A percentile compares a stretch with the other conserved stretches of the same genome.
phyloP scores from a whole-genome alignment of 176 grass and related monocot species.

The Musa schizocarpa region DNA sequence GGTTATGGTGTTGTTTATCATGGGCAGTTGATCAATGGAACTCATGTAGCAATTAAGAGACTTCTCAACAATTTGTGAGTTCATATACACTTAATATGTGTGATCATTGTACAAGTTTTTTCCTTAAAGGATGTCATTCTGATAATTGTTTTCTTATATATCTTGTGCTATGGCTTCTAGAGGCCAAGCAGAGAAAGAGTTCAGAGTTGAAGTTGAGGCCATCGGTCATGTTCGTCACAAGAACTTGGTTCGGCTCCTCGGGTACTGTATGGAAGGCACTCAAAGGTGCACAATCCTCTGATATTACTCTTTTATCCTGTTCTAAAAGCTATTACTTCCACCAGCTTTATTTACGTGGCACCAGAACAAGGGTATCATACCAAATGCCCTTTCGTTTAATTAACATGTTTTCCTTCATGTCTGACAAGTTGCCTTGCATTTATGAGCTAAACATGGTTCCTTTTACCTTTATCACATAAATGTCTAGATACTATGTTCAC shows the following conservation, averaged over 20 bases:
- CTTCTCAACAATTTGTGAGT: slow-evolving; percentile 12
- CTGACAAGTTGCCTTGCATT: no score
- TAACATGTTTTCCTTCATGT: no score
- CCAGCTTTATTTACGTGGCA: background rate
- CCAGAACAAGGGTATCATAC: background rate
- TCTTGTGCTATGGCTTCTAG: background rate
- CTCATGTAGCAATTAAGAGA: slow-evolving; percentile 8
- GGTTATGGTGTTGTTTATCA: slow-evolving; percentile 8
- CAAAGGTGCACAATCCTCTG: slow-evolving; percentile 38
- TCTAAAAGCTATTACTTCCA: background rate
- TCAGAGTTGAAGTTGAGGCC: slow-evolving; percentile 8
- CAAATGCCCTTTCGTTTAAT: background rate
- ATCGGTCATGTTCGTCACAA: slow-evolving; percentile 16
- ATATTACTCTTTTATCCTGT: background rate
- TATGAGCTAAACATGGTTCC: no score
- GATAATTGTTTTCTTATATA: background rate
- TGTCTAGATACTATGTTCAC: background rate
- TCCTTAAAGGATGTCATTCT: background rate
- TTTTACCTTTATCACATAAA: no score
- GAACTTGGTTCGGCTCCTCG: slow-evolving; percentile 35
- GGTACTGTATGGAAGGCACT: slow-evolving; percentile 57
- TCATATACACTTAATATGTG: background rate
- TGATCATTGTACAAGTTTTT: background rate
- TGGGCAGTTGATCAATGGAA: background rate
- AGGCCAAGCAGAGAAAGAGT: slow-evolving; percentile 12